These are phyloP conservation scores for Capniomyces stellatus DNA, from an alignment of 371 early-diverging fungal genomes.

Conservation along the genomic window DNA sequence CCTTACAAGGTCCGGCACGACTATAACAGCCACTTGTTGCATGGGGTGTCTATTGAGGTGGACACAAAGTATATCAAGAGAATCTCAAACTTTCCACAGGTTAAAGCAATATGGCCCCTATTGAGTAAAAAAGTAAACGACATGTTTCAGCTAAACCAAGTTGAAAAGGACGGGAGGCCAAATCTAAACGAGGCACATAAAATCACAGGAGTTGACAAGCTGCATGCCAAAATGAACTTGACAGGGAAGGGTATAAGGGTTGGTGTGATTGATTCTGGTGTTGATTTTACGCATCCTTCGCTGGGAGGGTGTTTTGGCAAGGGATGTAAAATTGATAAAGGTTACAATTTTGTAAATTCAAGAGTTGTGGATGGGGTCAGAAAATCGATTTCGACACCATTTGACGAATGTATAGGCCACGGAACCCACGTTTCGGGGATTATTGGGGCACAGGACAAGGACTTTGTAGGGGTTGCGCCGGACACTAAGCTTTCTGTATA, in stretches of 20 bases:
- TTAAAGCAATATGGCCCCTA: not conserved
- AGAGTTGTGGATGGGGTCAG: conserved; percentile 6
- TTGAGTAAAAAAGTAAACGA: not conserved
- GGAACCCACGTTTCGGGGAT: conserved; percentile 52
- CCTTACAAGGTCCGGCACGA: not conserved
- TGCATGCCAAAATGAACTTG: conserved; percentile 25
- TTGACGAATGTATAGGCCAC: conserved; percentile 38
- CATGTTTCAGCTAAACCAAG: not conserved
- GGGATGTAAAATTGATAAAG: conserved; percentile 28
- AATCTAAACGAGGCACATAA: conserved; percentile 27
- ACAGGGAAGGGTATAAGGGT: conserved; percentile 51
- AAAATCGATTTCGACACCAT: conserved; percentile 16
- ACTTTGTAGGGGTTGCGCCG: conserved; percentile 46
- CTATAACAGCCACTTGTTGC: not conserved
- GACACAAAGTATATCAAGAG: not conserved
- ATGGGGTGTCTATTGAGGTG: not conserved
- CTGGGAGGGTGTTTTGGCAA: conserved; percentile 31
- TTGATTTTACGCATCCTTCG: conserved; percentile 42
- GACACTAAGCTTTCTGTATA: conserved; percentile 42
- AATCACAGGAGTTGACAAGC: conserved; percentile 38
- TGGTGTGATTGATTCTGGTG: conserved; percentile 48
- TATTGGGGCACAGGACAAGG: conserved; percentile 36
- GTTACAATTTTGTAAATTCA: conserved; percentile 39
- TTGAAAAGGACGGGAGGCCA: conserved; percentile 3
- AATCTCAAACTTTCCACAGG: not conserved